Evolutionary conservation across 192 early-diverging fungal species (phyloP), one percentile per base, ranked within the genome.

Genomic region (Linnemannia exigua): DNA sequence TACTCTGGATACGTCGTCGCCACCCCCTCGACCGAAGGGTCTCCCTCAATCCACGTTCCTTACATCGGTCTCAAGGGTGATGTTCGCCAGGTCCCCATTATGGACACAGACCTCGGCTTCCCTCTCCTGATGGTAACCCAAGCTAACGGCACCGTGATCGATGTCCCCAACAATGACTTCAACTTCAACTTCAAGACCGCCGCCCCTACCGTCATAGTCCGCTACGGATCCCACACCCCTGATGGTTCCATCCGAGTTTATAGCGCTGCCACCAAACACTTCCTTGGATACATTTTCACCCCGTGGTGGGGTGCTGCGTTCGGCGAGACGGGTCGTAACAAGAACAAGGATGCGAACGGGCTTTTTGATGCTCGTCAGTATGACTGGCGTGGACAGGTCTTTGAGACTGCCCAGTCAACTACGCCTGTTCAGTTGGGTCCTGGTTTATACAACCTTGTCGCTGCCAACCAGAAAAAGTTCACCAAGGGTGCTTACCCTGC

Each of bases 1-100:
- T 88, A 84, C 54, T 67, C 80, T 33, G 81, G 70, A 16, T 79
- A 82, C 6, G 66, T 76, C 31, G 46, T 86, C 46, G 84, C 84
- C 44, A 86, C 77, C 19, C 84, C 84, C 33, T 58, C 67, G 1
- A 47, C 58, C 37, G 66, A 77, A 54, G 78, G 48, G 31, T 17
- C 38, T 58, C 31, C 80, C 33, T 31, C 84, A 1, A 61, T 86
- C 48, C 73, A 76, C 36, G 72, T 88, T 5, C 81, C 87, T 17
- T 88, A 88, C 71, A 76, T 79, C 11, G 87, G 87, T 41, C 44
- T 88, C 67, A 84, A 82, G 69, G 79, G 81, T 19, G 52, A 72
- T 20, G 33, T 85, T 17, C 48, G 67, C 69, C 38, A 79, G 44
- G 74, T 88, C 8, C 80, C 80, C 1, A 84, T 88, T 67, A 79